These are phyloP conservation scores for Schizothecium vesticola DNA, from an alignment of 495 filamentous ascomycete genomes.

Conservation along the genomic window DNA sequence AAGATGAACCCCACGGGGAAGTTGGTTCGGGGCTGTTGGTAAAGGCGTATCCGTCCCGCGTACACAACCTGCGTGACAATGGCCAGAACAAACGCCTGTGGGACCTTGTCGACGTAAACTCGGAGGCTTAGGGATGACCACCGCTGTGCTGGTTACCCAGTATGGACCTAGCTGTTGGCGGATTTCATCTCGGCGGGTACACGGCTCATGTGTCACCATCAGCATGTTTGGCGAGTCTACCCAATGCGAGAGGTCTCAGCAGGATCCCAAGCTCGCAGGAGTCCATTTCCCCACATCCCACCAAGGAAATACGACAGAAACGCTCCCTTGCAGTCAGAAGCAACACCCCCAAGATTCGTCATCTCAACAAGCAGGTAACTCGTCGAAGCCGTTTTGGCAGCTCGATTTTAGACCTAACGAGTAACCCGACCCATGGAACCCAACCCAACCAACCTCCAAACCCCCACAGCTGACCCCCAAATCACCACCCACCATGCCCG, in stretches of 20 bases:
- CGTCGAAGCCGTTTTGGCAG: too few relatives aligned
- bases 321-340: not conserved
- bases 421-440: too few relatives aligned
- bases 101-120: not conserved
- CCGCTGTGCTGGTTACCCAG: not conserved
- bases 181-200: not conserved
- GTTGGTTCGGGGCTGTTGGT: not conserved
- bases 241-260: not conserved
- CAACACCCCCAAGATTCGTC: not conserved
- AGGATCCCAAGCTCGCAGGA: not conserved
- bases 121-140: not conserved
- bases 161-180: not conserved
- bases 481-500: slow-evolving; percentile 35
- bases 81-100: not conserved
- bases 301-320: not conserved
- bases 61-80: not conserved
- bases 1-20: not conserved
- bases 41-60: not conserved
- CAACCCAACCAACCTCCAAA: not conserved
- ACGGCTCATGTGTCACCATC: not conserved
- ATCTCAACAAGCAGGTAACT: not conserved
- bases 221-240: not conserved
- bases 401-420: too few relatives aligned
- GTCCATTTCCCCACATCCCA: not conserved
- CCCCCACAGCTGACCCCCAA: not conserved